A percentile compares a stretch with the other conserved stretches of the same genome.
Evolutionary conservation across 345 rosid genomes (phyloP).

Genomic region (Eucalyptus polyanthemos): DNA sequence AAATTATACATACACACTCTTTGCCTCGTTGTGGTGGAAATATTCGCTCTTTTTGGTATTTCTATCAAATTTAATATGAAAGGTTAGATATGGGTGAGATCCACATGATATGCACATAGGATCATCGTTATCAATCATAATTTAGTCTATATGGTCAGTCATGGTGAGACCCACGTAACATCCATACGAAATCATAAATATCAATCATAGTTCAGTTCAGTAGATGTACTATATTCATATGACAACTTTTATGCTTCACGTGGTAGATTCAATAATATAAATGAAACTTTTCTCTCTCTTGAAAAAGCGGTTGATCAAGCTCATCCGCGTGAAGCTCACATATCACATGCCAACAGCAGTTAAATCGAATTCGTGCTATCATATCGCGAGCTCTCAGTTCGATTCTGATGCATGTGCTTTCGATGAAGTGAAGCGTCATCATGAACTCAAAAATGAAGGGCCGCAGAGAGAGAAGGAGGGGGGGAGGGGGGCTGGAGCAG

Average conservation of each 20-base stretch:
- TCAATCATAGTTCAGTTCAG: too few relatives aligned
- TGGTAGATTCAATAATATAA: background rate
- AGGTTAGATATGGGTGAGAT: background rate
- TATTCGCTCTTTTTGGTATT: background rate
- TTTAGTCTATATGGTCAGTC: background rate
- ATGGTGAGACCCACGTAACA: too few relatives aligned
- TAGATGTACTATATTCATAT: background rate
- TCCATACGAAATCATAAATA: too few relatives aligned
- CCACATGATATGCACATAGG: background rate
- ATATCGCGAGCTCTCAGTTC: background rate
- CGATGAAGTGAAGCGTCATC: background rate
- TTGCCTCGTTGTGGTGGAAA: background rate
- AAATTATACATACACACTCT: background rate
- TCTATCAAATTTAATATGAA: background rate
- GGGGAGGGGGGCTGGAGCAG: background rate
- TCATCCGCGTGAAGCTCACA: background rate
- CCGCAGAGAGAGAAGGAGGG: background rate
- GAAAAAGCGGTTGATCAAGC: background rate
- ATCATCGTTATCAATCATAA: background rate
- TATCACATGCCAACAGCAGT: background rate
- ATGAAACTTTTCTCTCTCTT: too few relatives aligned
- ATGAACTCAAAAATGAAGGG: background rate
- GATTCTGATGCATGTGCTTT: background rate
- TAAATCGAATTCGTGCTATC: background rate
- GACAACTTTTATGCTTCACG: background rate